These are phyloP conservation scores for Dryas drummondii DNA, from an alignment of 306 rosid genomes.

Conservation along the genomic window DNA sequence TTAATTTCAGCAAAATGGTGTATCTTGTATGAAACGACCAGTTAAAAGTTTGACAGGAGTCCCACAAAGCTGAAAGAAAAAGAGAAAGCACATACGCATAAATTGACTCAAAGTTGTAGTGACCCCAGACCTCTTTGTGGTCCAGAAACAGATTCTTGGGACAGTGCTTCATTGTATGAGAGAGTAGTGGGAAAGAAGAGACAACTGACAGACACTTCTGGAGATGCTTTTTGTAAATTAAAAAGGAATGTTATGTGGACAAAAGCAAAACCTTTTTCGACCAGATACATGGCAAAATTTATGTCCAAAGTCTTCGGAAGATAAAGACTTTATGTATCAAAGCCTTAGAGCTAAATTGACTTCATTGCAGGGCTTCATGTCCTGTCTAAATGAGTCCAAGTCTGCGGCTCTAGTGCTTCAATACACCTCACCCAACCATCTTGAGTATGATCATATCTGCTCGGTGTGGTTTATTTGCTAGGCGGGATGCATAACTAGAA, in stretches of 20 bases:
- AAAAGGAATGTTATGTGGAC: background rate
- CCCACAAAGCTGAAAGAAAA: conserved; percentile 2
- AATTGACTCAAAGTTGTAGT: background rate
- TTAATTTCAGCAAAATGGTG: background rate
- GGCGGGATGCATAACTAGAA: background rate
- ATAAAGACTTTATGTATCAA: background rate
- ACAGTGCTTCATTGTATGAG: background rate
- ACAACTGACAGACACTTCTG: background rate
- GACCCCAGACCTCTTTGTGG: background rate
- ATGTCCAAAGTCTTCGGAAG: conserved; percentile 7
- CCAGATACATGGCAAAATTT: background rate
- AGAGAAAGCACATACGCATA: background rate
- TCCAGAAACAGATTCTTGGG: background rate
- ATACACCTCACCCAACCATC: conserved; percentile 14
- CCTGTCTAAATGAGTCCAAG: background rate
- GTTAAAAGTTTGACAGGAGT: background rate
- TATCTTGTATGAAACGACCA: background rate
- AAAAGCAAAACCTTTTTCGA: background rate
- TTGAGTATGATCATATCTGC: background rate
- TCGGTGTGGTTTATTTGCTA: background rate
- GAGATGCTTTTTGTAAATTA: background rate
- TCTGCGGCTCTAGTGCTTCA: conserved; percentile 8
- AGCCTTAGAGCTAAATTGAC: background rate
- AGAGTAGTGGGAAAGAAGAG: background rate
- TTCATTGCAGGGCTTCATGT: background rate